These are phyloP conservation scores for Spirogloea muscicola DNA, from an alignment of 139 green algal genomes.

Conservation along the genomic window DNA sequence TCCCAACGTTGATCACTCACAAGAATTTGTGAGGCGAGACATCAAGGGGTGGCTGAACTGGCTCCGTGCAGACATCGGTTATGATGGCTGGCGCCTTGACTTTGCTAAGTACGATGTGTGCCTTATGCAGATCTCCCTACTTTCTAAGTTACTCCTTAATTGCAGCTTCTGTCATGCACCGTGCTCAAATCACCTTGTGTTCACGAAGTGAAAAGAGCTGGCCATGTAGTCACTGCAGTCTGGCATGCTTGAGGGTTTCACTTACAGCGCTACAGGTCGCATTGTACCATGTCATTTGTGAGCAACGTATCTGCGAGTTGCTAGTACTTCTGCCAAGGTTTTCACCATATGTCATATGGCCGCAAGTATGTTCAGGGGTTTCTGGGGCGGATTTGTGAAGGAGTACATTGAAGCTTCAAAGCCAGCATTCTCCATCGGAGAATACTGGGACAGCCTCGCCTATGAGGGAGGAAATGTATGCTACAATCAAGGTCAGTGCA, in stretches of 20 bases:
- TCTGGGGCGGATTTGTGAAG: slow-evolving; percentile 53
- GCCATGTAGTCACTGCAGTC: too few species aligned
- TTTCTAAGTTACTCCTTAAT: too few species aligned
- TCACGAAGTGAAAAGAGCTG: too few species aligned
- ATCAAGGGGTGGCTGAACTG: slow-evolving; percentile 52
- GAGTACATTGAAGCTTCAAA: slow-evolving; percentile 56
- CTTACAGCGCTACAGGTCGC: too few species aligned
- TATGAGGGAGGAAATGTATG: slow-evolving; percentile 44
- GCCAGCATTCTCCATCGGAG: slow-evolving; percentile 53
- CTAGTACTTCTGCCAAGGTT: too few species aligned
- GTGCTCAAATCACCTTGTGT: too few species aligned
- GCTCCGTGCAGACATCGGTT: slow-evolving; percentile 53
- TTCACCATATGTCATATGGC: too few species aligned
- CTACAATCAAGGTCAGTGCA: slow-evolving; percentile 54
- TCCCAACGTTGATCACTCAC: slow-evolving; percentile 60
- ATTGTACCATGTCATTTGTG: too few species aligned
- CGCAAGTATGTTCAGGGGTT: slow-evolving; percentile 34
- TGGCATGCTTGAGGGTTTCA: too few species aligned
- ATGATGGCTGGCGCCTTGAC: slow-evolving; percentile 57
- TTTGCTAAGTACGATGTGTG: slow-evolving; percentile 54
- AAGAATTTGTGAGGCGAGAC: slow-evolving; percentile 56
- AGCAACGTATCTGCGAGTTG: too few species aligned
- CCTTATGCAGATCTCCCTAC: too few species aligned
- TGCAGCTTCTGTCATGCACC: too few species aligned
- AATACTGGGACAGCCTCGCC: slow-evolving; percentile 57